These are phyloP conservation scores for Kodamaea nitidulidarum DNA, from an alignment of 805 yeast species.

Conservation along the genomic window DNA sequence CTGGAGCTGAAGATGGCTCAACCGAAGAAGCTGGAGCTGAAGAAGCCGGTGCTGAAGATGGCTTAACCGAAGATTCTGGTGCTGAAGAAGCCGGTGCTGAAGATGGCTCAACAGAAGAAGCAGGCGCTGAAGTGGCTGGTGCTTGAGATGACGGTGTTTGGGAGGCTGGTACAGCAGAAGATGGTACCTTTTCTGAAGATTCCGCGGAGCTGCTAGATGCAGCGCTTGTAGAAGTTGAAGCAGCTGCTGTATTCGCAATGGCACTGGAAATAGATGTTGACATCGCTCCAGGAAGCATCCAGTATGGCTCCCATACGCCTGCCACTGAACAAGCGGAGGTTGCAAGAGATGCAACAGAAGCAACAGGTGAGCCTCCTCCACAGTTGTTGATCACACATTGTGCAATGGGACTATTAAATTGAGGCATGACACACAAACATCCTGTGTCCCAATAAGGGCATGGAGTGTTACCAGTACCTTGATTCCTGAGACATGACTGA, in stretches of 20 bases:
- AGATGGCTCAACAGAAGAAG: conserved; percentile 3
- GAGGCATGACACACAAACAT: conserved; percentile 40
- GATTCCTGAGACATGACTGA: conserved; percentile 22
- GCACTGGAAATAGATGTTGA: conserved; percentile 24
- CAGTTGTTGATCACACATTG: conserved; percentile 26
- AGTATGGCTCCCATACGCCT: conserved; percentile 32
- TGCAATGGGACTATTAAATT: conserved; percentile 30
- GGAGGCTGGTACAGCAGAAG: conserved; percentile 5
- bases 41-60: neutral
- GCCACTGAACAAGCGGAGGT: conserved; percentile 29
- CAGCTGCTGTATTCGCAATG: conserved; percentile 13
- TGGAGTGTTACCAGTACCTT: conserved; percentile 33
- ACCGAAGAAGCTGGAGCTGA: neutral
- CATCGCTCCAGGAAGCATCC: conserved; percentile 25
- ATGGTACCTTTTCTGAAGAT: too few species aligned
- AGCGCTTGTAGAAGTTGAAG: conserved; percentile 4
- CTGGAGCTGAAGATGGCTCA: conserved; percentile 1
- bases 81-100: neutral
- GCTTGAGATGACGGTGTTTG: conserved; percentile 6
- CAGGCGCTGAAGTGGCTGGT: conserved; percentile 1
- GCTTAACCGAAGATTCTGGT: conserved; percentile 5
- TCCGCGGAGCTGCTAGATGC: conserved; percentile 1
- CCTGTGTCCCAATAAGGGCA: conserved; percentile 47
- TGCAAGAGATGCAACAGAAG: conserved; percentile 27
- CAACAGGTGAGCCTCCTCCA: conserved; percentile 26